Conservation (phyloP, 139 green algal genomes). For the Eudorina sp. region DNA sequence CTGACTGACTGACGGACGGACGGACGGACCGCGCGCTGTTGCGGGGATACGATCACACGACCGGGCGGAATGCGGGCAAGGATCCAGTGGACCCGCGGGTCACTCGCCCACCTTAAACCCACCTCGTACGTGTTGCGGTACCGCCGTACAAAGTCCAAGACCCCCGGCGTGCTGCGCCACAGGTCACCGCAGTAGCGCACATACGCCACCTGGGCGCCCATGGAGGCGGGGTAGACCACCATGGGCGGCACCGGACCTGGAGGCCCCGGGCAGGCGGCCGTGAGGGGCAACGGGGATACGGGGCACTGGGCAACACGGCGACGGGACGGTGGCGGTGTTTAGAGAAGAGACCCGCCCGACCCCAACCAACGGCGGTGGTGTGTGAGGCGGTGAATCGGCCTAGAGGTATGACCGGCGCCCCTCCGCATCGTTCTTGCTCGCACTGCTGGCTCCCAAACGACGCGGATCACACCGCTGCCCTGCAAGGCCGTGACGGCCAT, state of each 20-base stretch:
- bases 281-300: not conserved
- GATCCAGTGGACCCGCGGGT: not conserved
- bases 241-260: conserved; percentile 12
- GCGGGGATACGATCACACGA: too few relatives aligned
- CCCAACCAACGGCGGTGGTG: too few relatives aligned
- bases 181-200: conserved; percentile 30
- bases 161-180: not conserved
- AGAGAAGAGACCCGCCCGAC: too few relatives aligned
- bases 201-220: conserved; percentile 27
- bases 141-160: not conserved
- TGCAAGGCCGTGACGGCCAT: too few relatives aligned
- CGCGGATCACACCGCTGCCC: too few relatives aligned
- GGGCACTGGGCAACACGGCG: not conserved
- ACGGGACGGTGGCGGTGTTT: not conserved
- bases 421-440: too few relatives aligned
- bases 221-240: not conserved
- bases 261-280: not conserved
- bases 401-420: too few relatives aligned
- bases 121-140: conserved; percentile 43
- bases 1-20: too few relatives aligned
- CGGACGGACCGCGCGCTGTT: too few relatives aligned
- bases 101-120: not conserved
- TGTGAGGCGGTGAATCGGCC: too few relatives aligned
- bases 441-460: too few relatives aligned
- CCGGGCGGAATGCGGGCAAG: too few relatives aligned